phyloP scores from a whole-genome alignment of 805 yeast species.

The Kregervanrija fluxuum region DNA sequence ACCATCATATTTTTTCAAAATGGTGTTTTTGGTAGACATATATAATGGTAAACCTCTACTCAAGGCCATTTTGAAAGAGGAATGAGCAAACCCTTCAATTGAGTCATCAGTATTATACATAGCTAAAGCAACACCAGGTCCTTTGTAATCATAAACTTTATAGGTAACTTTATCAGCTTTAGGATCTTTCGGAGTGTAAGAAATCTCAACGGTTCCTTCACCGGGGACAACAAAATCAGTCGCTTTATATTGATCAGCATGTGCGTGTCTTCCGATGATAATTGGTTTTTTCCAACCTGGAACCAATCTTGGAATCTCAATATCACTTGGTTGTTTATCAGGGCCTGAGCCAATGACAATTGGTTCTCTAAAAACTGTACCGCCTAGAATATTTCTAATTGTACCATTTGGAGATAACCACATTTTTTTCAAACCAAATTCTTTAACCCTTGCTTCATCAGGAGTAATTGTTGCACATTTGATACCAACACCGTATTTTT shows the following conservation, averaged over 20 bases:
- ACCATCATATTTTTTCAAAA: constrained; percentile 76
- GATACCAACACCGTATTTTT: constrained; percentile 69
- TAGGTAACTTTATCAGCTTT: constrained; percentile 42
- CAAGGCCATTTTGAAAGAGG: constrained; percentile 71
- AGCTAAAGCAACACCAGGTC: constrained; percentile 68
- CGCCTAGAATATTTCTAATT: constrained; percentile 71
- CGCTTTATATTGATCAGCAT: constrained; percentile 80
- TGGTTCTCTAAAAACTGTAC: constrained; percentile 81
- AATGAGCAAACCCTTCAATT: constrained; percentile 69
- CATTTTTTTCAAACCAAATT: constrained; percentile 68
- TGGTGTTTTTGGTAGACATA: constrained; percentile 73
- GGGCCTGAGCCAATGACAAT: constrained; percentile 53
- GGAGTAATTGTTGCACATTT: constrained; percentile 86
- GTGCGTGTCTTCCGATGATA: constrained; percentile 81
- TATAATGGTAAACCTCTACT: constrained; percentile 56
- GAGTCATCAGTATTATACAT: constrained; percentile 83
- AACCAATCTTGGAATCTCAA: constrained; percentile 64
- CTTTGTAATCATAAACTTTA: constrained; percentile 56
- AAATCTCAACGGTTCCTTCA: constrained; percentile 60
- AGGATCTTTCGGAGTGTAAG: constrained; percentile 50
- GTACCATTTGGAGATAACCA: constrained; percentile 87
- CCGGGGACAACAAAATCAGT: constrained; percentile 63
- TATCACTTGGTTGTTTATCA: constrained; percentile 16
- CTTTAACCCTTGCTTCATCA: constrained; percentile 72
- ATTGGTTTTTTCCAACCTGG: constrained; percentile 81